Evolutionary conservation across 768 basidiomycete species (phyloP).

Genomic region (Hydnum rufescens): DNA sequence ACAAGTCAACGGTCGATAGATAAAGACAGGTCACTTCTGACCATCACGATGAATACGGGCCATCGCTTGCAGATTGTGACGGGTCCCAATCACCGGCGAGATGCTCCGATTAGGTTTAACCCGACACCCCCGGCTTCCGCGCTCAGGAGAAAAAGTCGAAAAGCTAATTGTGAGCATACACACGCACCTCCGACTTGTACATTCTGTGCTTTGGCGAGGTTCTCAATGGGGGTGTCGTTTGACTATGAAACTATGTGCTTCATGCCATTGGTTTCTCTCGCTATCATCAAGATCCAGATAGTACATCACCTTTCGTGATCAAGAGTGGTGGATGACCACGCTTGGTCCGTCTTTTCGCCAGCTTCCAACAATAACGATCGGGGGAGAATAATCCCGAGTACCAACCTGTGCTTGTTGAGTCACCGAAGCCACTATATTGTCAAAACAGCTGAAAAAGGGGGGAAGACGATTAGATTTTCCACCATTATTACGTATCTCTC

Average conservation of each 20-base stretch:
- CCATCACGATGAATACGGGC: constrained; percentile 95
- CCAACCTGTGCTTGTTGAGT: constrained; percentile 36
- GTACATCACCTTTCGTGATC: constrained; percentile 50
- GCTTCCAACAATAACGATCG: neutral
- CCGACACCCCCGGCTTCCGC: constrained; percentile 93
- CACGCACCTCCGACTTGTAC: too few relatives aligned
- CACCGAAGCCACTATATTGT: too few relatives aligned
- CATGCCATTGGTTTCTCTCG: too few relatives aligned
- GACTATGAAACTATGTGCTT: too few relatives aligned
- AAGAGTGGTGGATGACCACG: constrained; percentile 70
- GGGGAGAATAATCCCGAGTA: neutral
- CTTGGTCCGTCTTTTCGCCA: constrained; percentile 25
- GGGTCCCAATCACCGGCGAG: constrained; percentile 93
- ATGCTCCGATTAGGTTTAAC: constrained; percentile 82
- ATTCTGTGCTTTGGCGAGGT: too few relatives aligned
- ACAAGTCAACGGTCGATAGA: constrained; percentile 69
- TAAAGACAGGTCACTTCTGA: constrained; percentile 77
- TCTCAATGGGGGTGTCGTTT: too few relatives aligned
- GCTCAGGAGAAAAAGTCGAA: constrained; percentile 84
- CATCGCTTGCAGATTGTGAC: constrained; percentile 88
- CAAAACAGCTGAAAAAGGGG: too few relatives aligned
- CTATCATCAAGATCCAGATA: too few relatives aligned
- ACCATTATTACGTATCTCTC: constrained; percentile 54
- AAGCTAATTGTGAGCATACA: too few relatives aligned
- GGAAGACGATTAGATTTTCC: constrained; percentile 13